Conservation (phyloP, 345 rosid genomes). For the Clarkia xantiana region DNA sequence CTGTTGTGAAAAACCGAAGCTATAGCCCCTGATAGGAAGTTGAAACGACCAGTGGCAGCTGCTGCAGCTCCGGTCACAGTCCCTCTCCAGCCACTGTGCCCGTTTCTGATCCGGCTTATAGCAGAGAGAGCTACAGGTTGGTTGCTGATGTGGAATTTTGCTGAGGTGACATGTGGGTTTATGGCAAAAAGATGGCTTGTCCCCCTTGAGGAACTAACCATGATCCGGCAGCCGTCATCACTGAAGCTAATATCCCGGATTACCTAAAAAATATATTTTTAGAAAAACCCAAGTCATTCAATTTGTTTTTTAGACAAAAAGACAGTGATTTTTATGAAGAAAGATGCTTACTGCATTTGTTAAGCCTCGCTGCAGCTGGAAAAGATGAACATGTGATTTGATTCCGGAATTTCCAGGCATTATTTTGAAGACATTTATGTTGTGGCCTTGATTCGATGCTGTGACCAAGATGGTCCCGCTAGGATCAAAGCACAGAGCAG, state of each 20-base stretch:
- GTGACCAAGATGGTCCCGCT: slow-evolving; percentile 88
- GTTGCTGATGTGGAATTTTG: slow-evolving; percentile 6
- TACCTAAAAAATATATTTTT: slow-evolving; percentile 64
- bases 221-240: slow-evolving; percentile 70
- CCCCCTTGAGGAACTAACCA: slow-evolving; percentile 89
- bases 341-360: slow-evolving; percentile 71
- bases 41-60: slow-evolving; percentile 70
- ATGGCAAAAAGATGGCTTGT: slow-evolving; percentile 90
- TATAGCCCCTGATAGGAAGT: slow-evolving; percentile 50
- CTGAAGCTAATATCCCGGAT: slow-evolving; percentile 91
- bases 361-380: slow-evolving; percentile 86
- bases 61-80: slow-evolving; percentile 66
- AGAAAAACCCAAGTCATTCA: too few relatives aligned
- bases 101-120: slow-evolving; percentile 70
- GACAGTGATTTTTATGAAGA: too few relatives aligned
- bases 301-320: too few relatives aligned
- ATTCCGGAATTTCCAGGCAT: slow-evolving; percentile 45
- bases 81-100: slow-evolving; percentile 68
- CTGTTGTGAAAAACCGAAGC: slow-evolving; percentile 62
- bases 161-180: slow-evolving; percentile 32
- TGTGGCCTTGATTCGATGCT: slow-evolving; percentile 92
- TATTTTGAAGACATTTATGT: slow-evolving; percentile 71
- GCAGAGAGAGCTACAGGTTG: slow-evolving; percentile 32
- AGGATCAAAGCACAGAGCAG: slow-evolving; percentile 87
- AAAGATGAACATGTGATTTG: slow-evolving; percentile 54